Percentiles rank a stretch among this genome's conserved stretches.
phyloP scores from a whole-genome alignment of 2,329 filamentous ascomycete species.

The Hortaea sp. region DNA sequence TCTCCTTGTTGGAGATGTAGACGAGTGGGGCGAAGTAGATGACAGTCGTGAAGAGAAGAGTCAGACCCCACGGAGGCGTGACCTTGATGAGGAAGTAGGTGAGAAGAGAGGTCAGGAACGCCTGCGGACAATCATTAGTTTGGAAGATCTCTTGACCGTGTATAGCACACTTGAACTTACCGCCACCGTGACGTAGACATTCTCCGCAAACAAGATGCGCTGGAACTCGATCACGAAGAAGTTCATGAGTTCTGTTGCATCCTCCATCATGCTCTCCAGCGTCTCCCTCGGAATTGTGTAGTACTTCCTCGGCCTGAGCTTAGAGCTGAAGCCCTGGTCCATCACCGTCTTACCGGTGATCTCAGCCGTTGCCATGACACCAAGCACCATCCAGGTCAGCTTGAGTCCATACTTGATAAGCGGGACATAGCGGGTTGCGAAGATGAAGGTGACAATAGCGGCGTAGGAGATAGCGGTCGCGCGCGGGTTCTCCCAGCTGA shows the following conservation, averaged over 20 bases:
- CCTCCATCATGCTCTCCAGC: constrained; percentile 50
- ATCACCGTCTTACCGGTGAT: constrained; percentile 45
- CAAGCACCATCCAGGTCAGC: constrained; percentile 47
- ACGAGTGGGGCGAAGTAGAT: constrained; percentile 51
- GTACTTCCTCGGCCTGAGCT: constrained; percentile 54
- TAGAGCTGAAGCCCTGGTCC: constrained; percentile 49
- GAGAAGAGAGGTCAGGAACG: constrained; percentile 48
- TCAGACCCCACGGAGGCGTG: constrained; percentile 54
- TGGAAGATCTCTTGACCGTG: background rate
- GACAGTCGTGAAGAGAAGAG: constrained; percentile 45
- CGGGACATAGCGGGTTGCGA: constrained; percentile 53
- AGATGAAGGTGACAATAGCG: constrained; percentile 47
- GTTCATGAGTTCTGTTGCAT: constrained; percentile 55
- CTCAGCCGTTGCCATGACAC: constrained; percentile 49
- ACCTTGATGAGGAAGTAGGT: constrained; percentile 58
- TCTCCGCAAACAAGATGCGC: constrained; percentile 56
- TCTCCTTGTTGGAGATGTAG: constrained; percentile 56
- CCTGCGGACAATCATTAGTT: constrained; percentile 28
- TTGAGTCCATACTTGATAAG: constrained; percentile 54
- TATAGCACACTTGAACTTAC: constrained; percentile 33
- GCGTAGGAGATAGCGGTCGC: constrained; percentile 52
- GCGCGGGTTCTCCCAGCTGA: constrained; percentile 59
- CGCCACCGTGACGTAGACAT: constrained; percentile 48
- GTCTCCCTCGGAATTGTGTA: constrained; percentile 56
- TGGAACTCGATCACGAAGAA: constrained; percentile 61